These are phyloP conservation scores for Meripilus lineatus DNA, from an alignment of 1,284 basidiomycete genomes.

Conservation along the genomic window DNA sequence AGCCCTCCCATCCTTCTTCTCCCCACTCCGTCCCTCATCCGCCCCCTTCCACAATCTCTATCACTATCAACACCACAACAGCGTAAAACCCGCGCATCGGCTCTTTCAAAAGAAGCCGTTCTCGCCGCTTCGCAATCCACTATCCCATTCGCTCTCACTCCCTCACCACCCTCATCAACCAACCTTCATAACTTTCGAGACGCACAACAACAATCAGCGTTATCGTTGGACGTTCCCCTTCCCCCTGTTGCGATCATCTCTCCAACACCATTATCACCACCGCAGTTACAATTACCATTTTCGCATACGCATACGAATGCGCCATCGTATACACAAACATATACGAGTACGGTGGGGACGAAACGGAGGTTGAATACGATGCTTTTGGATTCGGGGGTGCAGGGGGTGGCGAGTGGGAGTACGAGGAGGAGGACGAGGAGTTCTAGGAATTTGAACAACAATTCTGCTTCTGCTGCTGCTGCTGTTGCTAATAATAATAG, in stretches of 20 bases:
- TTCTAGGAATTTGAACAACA: conserved; percentile 12
- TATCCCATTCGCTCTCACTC: background rate
- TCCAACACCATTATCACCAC: conserved; percentile 7
- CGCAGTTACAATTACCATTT: conserved; percentile 8
- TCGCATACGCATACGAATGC: conserved; percentile 29
- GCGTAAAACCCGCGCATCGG: background rate
- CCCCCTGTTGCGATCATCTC: conserved; percentile 6
- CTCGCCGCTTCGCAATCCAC: background rate
- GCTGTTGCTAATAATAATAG: conserved; percentile 9
- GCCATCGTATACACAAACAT: conserved; percentile 32
- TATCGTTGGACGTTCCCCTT: conserved; percentile 1
- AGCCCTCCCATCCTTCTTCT: background rate
- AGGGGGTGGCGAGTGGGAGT: conserved; percentile 2
- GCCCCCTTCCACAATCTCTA: too few species aligned
- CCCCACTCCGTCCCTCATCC: background rate
- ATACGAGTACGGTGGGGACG: conserved; percentile 13
- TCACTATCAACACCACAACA: too few species aligned
- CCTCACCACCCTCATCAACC: conserved; percentile 2
- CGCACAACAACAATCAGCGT: background rate
- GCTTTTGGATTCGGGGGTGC: conserved; percentile 4
- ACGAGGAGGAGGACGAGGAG: conserved; percentile 2
- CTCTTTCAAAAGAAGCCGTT: background rate
- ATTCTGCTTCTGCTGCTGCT: conserved; percentile 4
- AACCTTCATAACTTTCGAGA: background rate
- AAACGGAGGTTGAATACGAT: background rate